phyloP scores from a whole-genome alignment of 768 basidiomycete genomes.

The Hydnum rufescens region DNA sequence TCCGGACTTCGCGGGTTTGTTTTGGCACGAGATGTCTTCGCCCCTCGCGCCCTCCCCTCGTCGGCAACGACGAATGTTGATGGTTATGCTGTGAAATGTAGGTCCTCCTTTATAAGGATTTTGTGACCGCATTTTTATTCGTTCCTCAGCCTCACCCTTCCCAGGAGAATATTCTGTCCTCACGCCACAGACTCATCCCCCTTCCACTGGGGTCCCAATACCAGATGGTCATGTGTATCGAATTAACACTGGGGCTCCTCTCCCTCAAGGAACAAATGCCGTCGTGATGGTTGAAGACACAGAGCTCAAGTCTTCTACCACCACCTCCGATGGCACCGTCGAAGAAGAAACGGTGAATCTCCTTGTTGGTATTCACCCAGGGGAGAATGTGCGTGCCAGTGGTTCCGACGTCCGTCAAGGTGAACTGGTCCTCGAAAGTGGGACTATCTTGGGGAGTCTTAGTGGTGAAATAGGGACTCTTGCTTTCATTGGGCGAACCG shows the following conservation, averaged over 20 bases:
- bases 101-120: slow-evolving; percentile 10
- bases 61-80: slow-evolving; percentile 65
- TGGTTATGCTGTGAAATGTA: slow-evolving; percentile 67
- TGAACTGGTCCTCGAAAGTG: slow-evolving; percentile 42
- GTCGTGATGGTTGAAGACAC: slow-evolving; percentile 94
- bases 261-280: slow-evolving; percentile 54
- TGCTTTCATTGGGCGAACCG: slow-evolving; percentile 52
- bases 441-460: slow-evolving; percentile 36
- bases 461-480: slow-evolving; percentile 78
- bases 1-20: slow-evolving; percentile 41
- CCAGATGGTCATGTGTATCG: slow-evolving; percentile 39
- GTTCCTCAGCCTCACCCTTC: slow-evolving; percentile 34
- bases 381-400: slow-evolving; percentile 53
- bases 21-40: slow-evolving; percentile 54
- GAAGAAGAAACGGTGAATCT: slow-evolving; percentile 60
- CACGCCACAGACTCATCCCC: slow-evolving; percentile 28
- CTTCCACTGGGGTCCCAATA: slow-evolving; percentile 18
- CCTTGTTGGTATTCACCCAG: slow-evolving; percentile 35
- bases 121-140: neutral
- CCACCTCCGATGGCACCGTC: slow-evolving; percentile 21
- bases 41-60: slow-evolving; percentile 41
- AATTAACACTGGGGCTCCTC: slow-evolving; percentile 70
- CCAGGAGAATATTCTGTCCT: slow-evolving; percentile 50
- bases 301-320: slow-evolving; percentile 30
- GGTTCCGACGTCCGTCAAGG: slow-evolving; percentile 57